Percentiles rank a stretch among this genome's conserved stretches.
Conservation (phyloP, 139 green algal genomes). For the Microglena sp. region DNA sequence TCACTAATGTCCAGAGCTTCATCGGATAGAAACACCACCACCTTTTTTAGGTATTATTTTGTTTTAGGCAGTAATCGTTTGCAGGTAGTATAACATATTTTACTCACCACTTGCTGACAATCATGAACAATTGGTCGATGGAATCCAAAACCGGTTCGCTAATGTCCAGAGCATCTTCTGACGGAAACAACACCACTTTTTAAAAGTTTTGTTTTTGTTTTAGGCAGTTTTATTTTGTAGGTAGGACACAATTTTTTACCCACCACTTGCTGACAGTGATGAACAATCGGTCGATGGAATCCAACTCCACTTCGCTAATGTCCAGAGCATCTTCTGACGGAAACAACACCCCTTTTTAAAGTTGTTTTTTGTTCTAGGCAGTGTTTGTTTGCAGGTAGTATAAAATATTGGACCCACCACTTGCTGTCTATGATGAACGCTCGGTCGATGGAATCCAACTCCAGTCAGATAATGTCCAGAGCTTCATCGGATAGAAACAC, state of each 20-base stretch:
- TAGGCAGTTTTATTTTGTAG: too few relatives aligned
- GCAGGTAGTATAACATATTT: too few relatives aligned
- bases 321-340: conserved; percentile 31
- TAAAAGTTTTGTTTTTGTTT: too few relatives aligned
- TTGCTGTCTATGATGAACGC: conserved; percentile 39
- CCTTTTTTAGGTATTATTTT: too few relatives aligned
- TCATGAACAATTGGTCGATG: too few relatives aligned
- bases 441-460: conserved; percentile 25
- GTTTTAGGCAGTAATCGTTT: too few relatives aligned
- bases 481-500: neutral
- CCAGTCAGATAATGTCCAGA: conserved; percentile 1
- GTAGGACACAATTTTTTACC: too few relatives aligned
- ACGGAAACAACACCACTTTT: conserved; percentile 43
- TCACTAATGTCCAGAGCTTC: neutral
- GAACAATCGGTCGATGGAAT: neutral
- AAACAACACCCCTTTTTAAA: conserved; percentile 16
- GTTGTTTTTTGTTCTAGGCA: too few relatives aligned
- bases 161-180: conserved; percentile 28
- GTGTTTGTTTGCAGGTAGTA: too few relatives aligned
- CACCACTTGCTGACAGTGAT: neutral
- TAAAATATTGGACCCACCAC: conserved; percentile 4
- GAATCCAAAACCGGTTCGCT: too few relatives aligned
- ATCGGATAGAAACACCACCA: too few relatives aligned
- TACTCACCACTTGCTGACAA: too few relatives aligned
- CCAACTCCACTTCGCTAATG: conserved; percentile 8